Base-by-base conservation (phyloP, 306 rosid genomes). In the Erythrophleum fordii region DNA sequence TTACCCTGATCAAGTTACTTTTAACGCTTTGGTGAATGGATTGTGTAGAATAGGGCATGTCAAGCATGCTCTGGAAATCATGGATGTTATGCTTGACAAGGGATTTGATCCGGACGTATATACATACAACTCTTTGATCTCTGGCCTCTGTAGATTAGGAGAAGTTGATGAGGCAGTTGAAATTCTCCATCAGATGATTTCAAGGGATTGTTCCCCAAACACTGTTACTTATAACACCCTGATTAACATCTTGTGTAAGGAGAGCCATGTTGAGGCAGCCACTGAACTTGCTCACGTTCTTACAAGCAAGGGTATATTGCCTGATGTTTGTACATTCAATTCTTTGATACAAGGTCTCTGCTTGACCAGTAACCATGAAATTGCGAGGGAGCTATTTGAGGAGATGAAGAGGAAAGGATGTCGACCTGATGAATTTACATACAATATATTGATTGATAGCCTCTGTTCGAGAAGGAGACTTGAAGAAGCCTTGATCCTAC, bases 271-370 rank as follows among this genome's bases (percentile, higher is more conserved):
- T 20, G 93, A 89, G 34, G 99, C 90, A 56, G 99, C 99, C 0
- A 82, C 91, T 39, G 93, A 90, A 77, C 90, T 95, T 1, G 91
- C 87, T 1, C 82, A 80, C 39, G 86, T 83, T 73, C 91, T 95
- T 29, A 80, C 94, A 0, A 87, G 90, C 81, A 90, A 89, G 61
- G 99, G 98, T 62, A 56, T 93, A 51, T 65, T 93, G 70, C 97
- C 98, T 42, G 98, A 95, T 89, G 94, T 87, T 69, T 93, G 97
- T 82, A 95, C 98, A 1, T 92, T 89, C 78, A 95, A 95, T 83
- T 88, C 93, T 60, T 87, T 95, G 80, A 93, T 95, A 60, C 92
- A 87, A 73, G 98, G 97, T 72, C 94, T 91, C 46, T 95, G 95
- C 82, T 69, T 73, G 89, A 85, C 81, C 1, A 73, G 86, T 28